Base-by-base conservation (phyloP, 148 eudicot genomes). In the Vaccinium corymbosum region DNA sequence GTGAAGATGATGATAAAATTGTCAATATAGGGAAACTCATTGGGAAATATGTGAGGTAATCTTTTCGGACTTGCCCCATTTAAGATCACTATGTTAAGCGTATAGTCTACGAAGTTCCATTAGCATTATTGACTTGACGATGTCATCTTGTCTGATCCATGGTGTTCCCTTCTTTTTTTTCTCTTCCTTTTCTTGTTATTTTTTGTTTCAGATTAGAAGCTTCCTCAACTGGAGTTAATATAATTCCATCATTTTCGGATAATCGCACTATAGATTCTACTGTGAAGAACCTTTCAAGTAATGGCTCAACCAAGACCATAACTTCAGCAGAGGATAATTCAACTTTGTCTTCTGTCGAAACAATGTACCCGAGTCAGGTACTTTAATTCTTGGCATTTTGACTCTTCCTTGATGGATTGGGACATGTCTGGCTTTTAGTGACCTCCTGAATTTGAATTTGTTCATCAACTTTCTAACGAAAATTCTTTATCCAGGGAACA, bases 1-100 rank as follows among this genome's bases (percentile, higher is more conserved):
- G 99, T 83, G 99, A 97, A 85, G 99, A 94, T 85, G 94, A 90
- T 83, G 98, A 94, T 48, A 89, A 90, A 89, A 86, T 92, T 87
- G 84, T 85, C 29, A 85, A 88, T 66, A 52, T 93, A 20, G 79
- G 83, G 85, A 90, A 85, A 73, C 94, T 96, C 53, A 83, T 86
- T 68, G 94, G 98, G 64, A 91, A 92, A 88, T 92, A 83, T 83
- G 94, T 91, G 87, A 94, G 99, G 99, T 96, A 82, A 78, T 76
- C 49, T 86, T 87, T 53, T 84, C 59, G 51, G 66, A 75, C 72
- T 56, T 59, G 46, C 74, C 7, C 46, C 51, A 20, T 81, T 22
- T n/a, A 81, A 62, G 56, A 59, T 51, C 13, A 16, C 15, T 20
- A 14, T 72, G n/a, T 52, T 38, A 11, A 19, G 76, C 32, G 7